A percentile compares a stretch with the other conserved stretches of the same genome.
phyloP scores from a whole-genome alignment of 2,329 filamentous ascomycete genomes.

The Fusarium succisae region DNA sequence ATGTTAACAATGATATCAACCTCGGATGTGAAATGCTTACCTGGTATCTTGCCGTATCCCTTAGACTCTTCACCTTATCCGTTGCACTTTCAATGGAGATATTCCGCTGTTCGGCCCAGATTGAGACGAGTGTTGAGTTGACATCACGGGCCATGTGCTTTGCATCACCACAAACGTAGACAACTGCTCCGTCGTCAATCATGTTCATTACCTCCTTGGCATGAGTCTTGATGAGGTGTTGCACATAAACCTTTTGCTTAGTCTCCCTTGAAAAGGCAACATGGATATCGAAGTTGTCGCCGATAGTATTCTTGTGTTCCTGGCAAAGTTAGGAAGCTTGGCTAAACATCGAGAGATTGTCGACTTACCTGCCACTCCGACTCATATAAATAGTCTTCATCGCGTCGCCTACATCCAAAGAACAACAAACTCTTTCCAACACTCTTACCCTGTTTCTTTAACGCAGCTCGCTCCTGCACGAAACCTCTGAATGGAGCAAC shows the following conservation, averaged over 20 bases:
- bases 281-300: accelerated
- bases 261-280: not conserved
- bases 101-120: not conserved
- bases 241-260: not conserved
- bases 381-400: not conserved
- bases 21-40: not conserved
- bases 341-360: accelerated
- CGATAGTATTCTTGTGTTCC: not conserved
- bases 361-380: not conserved
- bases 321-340: not conserved
- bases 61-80: not conserved
- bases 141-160: not conserved
- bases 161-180: not conserved
- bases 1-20: not conserved
- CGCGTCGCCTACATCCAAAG: not conserved
- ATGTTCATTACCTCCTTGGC: not conserved
- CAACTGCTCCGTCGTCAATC: not conserved
- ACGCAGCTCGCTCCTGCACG: not conserved
- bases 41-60: not conserved
- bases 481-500: conserved; percentile 16
- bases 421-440: not conserved
- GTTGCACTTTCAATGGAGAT: accelerated
- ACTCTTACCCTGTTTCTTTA: not conserved
- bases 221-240: not conserved
- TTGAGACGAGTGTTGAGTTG: not conserved